A percentile compares a stretch with the other conserved stretches of the same genome.
Evolutionary conservation across 2,329 filamentous ascomycete genomes (phyloP).

Genomic region (Pseudocercospora fuligena): DNA sequence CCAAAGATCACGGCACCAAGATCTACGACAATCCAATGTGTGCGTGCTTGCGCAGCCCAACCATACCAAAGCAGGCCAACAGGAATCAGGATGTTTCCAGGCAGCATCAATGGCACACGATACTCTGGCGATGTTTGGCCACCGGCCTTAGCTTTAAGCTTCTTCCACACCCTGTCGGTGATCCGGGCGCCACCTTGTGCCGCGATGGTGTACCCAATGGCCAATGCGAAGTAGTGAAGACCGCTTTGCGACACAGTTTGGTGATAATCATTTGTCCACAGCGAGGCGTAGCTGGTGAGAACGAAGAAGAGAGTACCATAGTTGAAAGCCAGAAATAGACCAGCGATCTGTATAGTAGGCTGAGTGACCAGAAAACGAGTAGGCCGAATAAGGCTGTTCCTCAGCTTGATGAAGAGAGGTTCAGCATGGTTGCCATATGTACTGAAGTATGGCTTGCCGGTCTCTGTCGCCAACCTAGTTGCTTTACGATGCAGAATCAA

Average conservation of each 20-base stretch:
- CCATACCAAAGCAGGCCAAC: constrained; percentile 52
- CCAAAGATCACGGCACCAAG: constrained; percentile 17
- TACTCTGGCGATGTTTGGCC: constrained; percentile 28
- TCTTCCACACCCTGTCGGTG: constrained; percentile 19
- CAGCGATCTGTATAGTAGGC: constrained; percentile 59
- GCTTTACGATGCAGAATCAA: constrained; percentile 25
- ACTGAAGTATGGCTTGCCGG: constrained; percentile 40
- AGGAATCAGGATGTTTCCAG: constrained; percentile 22
- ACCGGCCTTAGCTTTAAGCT: constrained; percentile 15
- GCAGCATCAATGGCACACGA: constrained; percentile 31
- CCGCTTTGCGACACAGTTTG: constrained; percentile 61
- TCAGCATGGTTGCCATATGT: not conserved
- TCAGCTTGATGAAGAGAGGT: constrained; percentile 33
- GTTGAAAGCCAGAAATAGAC: constrained; percentile 57
- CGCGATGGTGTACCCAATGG: constrained; percentile 58
- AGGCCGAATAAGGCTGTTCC: constrained; percentile 52
- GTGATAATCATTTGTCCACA: constrained; percentile 60
- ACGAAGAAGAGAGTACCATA: constrained; percentile 64
- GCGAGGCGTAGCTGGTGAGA: constrained; percentile 59
- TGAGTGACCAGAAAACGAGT: constrained; percentile 58
- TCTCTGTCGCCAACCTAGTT: constrained; percentile 43
- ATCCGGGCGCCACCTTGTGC: constrained; percentile 44
- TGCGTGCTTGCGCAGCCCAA: constrained; percentile 47
- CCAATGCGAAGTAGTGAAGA: constrained; percentile 63
- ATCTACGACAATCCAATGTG: constrained; percentile 44